Conservation (phyloP, 2,329 filamentous ascomycete genomes). For the Epichloe baconii region DNA sequence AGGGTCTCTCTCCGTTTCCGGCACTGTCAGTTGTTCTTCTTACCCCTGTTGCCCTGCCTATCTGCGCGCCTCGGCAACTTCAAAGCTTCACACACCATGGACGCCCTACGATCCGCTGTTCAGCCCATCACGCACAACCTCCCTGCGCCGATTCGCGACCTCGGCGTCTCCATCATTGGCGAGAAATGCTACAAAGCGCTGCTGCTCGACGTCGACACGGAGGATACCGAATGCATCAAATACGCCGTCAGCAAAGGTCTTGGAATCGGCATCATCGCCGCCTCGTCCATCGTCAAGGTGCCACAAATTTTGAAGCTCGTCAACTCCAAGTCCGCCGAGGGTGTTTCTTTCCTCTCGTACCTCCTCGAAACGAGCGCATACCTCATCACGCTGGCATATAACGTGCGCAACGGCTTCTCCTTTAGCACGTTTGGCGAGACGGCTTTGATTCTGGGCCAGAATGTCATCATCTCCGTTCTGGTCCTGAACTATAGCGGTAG, state of each 20-base stretch:
- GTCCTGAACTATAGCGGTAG: conserved; percentile 74
- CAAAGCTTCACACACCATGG: conserved; percentile 31
- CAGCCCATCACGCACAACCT: conserved; percentile 56
- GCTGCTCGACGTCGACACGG: conserved; percentile 70
- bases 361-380: conserved; percentile 81
- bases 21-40: background rate
- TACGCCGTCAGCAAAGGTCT: conserved; percentile 85
- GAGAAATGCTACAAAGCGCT: conserved; percentile 73
- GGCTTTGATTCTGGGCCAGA: conserved; percentile 81
- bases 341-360: conserved; percentile 82
- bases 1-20: too few relatives aligned
- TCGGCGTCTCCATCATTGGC: conserved; percentile 70
- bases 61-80: background rate
- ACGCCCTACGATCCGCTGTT: conserved; percentile 46
- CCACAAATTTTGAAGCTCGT: conserved; percentile 93
- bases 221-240: conserved; percentile 68
- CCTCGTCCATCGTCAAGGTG: conserved; percentile 85
- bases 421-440: conserved; percentile 97
- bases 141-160: conserved; percentile 64
- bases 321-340: conserved; percentile 64
- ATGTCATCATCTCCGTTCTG: conserved; percentile 75
- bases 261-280: conserved; percentile 84
- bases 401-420: conserved; percentile 72
- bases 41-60: too few relatives aligned
- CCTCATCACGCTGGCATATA: conserved; percentile 85